Base-by-base conservation (phyloP, 345 rosid species). In the Laguncularia racemosa region DNA sequence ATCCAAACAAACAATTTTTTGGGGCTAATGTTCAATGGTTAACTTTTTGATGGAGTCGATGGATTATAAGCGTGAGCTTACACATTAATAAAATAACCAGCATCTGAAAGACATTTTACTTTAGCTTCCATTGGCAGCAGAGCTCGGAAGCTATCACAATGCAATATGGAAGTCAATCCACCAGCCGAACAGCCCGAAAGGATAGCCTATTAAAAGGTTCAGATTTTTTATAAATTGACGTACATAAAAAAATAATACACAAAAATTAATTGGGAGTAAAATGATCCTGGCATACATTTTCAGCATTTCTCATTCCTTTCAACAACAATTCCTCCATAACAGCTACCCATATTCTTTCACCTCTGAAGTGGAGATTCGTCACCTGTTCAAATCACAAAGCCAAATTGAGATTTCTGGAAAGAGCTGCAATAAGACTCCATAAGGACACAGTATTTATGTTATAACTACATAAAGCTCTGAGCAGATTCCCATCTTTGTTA, bases 131-230 rank as follows among this genome's bases (percentile, higher is more conserved):
- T 65, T 8, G 95, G 91, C 51, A 92, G 74, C 53, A 89, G 76
- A 59, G 91, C 91, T 53, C 75, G 75, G 73, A 92, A 92, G 69
- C 89, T 68, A 60, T 92, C 98, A 54, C 97, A 92, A 55, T 92
- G 96, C 77, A 92, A 68, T 62, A 92, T 67, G 17, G 98, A 81
- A 63, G 96, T 84, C 85, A 92, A 75, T 53, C 98, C 98, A n/a
- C 98, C 98, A 52, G 98, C 98, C 7, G 99, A 92, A 75, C 99
- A 92, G 2, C 97, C 99, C 2, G 99, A 89, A 47, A 92, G 76
- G 70, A 92, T 70, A 72, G 97, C 99, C 99, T 92, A 58, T 8
- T 10, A 62, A 1, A 57, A 40, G 20, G 56, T 28, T 15, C n/a
- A 20, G 4, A 13, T 48, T 10, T 14, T 11, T 11, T 59, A 4